Base-by-base conservation (phyloP, 345 rosid genomes). In the Citrus mangshanensis region DNA sequence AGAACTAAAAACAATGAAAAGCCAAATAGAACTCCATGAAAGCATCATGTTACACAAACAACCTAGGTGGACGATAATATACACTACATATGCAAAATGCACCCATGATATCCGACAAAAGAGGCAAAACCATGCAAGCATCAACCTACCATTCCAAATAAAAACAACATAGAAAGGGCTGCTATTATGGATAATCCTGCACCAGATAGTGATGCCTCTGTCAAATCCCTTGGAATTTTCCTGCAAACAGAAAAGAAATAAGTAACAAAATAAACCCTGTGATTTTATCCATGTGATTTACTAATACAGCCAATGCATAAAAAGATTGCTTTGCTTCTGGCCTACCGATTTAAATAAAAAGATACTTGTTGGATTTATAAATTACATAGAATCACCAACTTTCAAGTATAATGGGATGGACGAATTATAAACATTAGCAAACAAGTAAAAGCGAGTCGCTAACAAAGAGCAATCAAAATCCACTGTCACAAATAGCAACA, bases 181-280 rank as follows among this genome's bases (percentile, higher is more conserved):
- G 99, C 98, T 79, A 92, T 28, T 38, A 97, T 88, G 14, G 99
- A 97, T 82, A 94, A 83, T 83, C 98, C 99, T 55, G 98, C 98
- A 80, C 99, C 98, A 14, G 98, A 94, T 42, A 97, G 75, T 56
- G 98, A 91, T 54, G 99, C 99, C 87, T 94, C 98, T 0, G 99
- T 97, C 90, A 97, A 91, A 87, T 97, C 99, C 84, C 99, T 91
- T 18, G 99, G 99, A 70, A 94, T 97, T 90, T 94, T 97, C 93
- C 99, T 97, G 95, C 74, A 85, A 9, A 18, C 75, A 72, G 27
- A 22, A 70, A 74, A 75, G 60, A 62, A 70, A 73, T 46, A 70
- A 73, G 25, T 38, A 24, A 40, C 56, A 18, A 9, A 42, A n/a
- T 42, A 62, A 19, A 74, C 19, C 24, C 12, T 3, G 46, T 25